phyloP scores from a whole-genome alignment of 345 rosid species.

The Salix purpurea region DNA sequence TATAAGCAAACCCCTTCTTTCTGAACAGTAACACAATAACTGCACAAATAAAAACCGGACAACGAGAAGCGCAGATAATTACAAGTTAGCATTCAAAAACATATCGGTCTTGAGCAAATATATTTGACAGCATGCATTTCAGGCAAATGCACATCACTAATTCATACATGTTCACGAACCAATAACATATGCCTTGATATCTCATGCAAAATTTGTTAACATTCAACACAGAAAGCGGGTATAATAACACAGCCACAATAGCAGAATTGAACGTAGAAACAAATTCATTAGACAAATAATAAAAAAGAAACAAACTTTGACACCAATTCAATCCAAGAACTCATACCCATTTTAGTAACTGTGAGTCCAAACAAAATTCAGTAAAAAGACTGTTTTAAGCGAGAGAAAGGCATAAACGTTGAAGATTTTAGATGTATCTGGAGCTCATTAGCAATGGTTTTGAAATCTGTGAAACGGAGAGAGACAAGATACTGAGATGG shows the following conservation, averaged over 20 bases:
- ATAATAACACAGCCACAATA: neutral
- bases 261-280: neutral
- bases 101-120: neutral
- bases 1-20: neutral
- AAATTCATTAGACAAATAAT: neutral
- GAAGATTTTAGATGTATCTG: neutral
- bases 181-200: neutral
- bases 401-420: neutral
- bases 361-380: neutral
- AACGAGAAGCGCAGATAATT: neutral
- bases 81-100: neutral
- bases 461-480: neutral
- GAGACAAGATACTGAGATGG: neutral
- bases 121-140: neutral
- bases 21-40: neutral
- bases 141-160: neutral
- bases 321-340: neutral
- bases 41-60: neutral
- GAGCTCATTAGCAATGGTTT: neutral
- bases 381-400: neutral
- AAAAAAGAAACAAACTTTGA: neutral
- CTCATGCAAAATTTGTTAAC: no score
- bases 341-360: neutral
- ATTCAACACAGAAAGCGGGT: neutral
- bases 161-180: neutral